A percentile compares a stretch with the other conserved stretches of the same genome.
These are phyloP conservation scores for Eucalyptus rudis DNA, from an alignment of 345 rosid genomes.

Conservation along the genomic window DNA sequence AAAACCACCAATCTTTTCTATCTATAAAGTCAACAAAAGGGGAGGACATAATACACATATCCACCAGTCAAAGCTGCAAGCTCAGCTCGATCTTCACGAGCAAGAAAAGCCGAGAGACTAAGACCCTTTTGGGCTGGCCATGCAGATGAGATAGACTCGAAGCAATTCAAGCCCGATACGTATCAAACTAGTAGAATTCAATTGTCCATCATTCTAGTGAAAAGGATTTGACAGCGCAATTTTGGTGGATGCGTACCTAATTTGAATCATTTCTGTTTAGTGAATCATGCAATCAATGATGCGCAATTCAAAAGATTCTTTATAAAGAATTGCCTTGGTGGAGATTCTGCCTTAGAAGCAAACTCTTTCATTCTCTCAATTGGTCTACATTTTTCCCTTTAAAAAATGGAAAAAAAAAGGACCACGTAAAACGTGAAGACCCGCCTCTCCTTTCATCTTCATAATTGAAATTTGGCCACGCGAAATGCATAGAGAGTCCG, in stretches of 20 bases:
- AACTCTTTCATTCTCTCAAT: background rate
- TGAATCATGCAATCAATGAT: background rate
- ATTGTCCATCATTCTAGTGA: background rate
- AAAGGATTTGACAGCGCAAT: background rate
- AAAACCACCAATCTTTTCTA: background rate
- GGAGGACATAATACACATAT: background rate
- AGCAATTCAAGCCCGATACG: background rate
- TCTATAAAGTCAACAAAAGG: background rate
- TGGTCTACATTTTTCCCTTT: background rate
- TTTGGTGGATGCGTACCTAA: background rate
- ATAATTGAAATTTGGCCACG: background rate
- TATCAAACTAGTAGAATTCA: background rate
- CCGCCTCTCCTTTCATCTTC: background rate
- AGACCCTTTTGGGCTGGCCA: background rate
- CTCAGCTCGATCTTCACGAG: background rate
- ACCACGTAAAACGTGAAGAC: background rate
- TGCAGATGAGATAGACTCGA: background rate
- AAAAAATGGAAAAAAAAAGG: too few species aligned
- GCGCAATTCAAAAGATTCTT: background rate
- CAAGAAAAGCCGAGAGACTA: background rate
- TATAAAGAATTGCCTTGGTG: background rate
- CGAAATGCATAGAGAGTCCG: background rate
- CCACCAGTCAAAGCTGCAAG: background rate
- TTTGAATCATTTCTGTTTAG: background rate
- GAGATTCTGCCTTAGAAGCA: background rate